Base-by-base conservation (phyloP, 495 filamentous ascomycete genomes). In the Cenococcum geophilum region DNA sequence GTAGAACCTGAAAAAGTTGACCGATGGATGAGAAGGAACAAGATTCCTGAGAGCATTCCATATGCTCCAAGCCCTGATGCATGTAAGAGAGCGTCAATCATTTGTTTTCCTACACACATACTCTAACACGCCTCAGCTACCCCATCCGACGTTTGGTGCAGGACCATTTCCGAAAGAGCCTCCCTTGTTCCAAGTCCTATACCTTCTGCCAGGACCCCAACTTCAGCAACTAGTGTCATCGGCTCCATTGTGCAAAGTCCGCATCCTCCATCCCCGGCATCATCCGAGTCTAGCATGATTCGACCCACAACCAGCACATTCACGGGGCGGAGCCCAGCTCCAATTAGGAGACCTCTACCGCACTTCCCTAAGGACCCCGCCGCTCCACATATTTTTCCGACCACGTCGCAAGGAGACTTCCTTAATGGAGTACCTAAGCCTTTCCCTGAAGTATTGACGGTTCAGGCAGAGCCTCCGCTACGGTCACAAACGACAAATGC, bases 1-100 rank as follows among this genome's bases (percentile, higher is more conserved):
- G 64, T 67, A 20, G 60, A 67, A 42, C 40, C 49, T 37, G 57
- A 60, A 47, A 67, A 67, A n/a, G 60, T 67, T 51, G 57, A 67
- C 27, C 49, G 64, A 57, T 67, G 60, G 64, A 67, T 63, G 64
- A 67, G 57, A 35, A 52, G 57, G 56, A 45, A 67, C 35, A 27
- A 58, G 20, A 37, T 63, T 25, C 12, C 57, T 20, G 47, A 63
- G 36, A 55, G 57, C 34, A 25, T 57, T 18, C 8, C 47, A 22
- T 60, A 57, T 53, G 18, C 40, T 22, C 50, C 60, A 2, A 60
- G 56, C 32, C 60, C 61, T 21, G 48, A 59, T 22, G 48, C 47
- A 47, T 57, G 64, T 67, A 63, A 67, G 64, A 43, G 11, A 56
- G 12, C 11, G 53, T n/a, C 25, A 9, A 40, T 34, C n/a, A 16